Evolutionary conservation across 257 asterid genomes (phyloP).

Genomic region (Solanum gracilifrons): DNA sequence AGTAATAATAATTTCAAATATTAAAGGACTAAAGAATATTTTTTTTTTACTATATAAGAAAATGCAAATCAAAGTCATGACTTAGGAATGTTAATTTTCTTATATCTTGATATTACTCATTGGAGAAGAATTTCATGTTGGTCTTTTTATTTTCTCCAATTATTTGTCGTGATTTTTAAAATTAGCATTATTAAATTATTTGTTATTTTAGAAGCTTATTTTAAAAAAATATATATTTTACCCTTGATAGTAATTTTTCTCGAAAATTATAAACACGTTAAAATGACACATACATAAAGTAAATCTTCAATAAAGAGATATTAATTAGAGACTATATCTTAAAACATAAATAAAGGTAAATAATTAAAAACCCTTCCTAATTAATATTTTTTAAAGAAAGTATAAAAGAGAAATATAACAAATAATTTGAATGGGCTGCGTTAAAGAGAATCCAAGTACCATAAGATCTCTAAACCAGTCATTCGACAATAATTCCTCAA

Average conservation of each 20-base stretch:
- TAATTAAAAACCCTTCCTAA: background rate
- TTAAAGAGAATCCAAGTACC: background rate
- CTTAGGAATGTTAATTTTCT: background rate
- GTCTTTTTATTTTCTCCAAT: background rate
- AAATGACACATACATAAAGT: background rate
- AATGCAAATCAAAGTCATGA: background rate
- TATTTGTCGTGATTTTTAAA: no score
- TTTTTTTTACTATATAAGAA: background rate
- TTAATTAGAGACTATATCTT: no score
- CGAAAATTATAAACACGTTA: no score
- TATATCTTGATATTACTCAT: background rate
- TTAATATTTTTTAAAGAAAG: fast-evolving
- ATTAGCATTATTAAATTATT: no score
- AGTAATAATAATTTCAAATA: background rate
- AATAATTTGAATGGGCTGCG: no score
- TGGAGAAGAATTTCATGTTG: background rate
- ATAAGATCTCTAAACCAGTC: background rate
- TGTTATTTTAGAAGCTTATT: background rate
- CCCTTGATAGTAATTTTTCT: background rate
- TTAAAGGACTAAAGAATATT: no score
- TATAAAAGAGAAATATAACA: no score
- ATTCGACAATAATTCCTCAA: background rate
- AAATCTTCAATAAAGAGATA: no score
- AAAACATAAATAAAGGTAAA: no score
- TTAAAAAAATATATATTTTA: no score